Evolutionary conservation across 148 eudicot genomes (phyloP), one percentile per base, ranked within the genome.

Genomic region (Polygonum aviculare): DNA sequence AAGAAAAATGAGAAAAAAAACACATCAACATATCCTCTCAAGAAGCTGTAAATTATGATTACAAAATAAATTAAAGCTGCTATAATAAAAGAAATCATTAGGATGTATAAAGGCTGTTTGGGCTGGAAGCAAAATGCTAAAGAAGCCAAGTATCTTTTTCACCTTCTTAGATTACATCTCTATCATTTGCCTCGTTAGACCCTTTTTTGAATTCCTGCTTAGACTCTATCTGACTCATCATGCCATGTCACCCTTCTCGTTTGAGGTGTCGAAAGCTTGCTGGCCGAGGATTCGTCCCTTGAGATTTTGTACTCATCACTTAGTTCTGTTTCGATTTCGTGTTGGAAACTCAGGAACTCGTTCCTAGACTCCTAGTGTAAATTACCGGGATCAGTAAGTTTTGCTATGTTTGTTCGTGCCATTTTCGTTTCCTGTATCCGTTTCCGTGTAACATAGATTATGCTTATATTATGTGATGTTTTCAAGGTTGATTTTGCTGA

Each of bases 131-230:
- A 40, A 75, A 75, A 81, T 69, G 79, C 83, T 81, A 75, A 77
- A 80, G 88, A 87, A 87, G 90, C 85, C 78, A 81, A 85, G 90
- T 80, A 85, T 87, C 88, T 85, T 85, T 82, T 82, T 52, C 48
- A 18, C 41, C 63, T 79, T 78, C 73, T 72, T 1, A 3, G 47
- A 67, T 35, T 79, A 78, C 80, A 84, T 85, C 80, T 80, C 84
- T 80, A 82, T 85, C 87, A 83, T 79, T 83, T 85, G 77, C 77
- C 35, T 79, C 16, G 77, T 67, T 67, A 67, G 11, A 75, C 26
- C 49, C 11, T 26, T 51, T 18, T 55, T 33, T 48, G 9, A 47
- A 73, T 47, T 47, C 19, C 22, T 52, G 57, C 38, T 51, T 74
- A 38, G 26, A 18, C 18, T 11, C 35, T 44, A n/a, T 22, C 39